Conservation (phyloP, 495 filamentous ascomycete genomes). For the Tetracladium setigerum region DNA sequence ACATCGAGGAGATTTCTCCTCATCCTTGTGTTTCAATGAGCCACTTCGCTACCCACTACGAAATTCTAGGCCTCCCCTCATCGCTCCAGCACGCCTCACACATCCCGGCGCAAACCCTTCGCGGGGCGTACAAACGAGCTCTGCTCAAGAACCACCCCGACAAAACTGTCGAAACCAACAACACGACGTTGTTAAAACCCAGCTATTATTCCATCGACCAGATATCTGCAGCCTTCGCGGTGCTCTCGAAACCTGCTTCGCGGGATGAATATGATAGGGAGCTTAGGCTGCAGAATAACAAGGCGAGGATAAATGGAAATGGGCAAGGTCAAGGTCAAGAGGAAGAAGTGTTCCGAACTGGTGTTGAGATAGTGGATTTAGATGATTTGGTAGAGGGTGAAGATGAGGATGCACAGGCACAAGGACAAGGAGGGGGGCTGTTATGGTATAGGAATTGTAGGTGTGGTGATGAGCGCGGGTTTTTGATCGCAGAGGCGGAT, state of each 20-base stretch:
- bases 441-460: conserved; percentile 67
- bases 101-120: conserved; percentile 37
- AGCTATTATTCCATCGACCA: conserved; percentile 58
- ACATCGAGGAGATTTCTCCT: too few relatives aligned
- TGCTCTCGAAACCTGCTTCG: conserved; percentile 49
- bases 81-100: conserved; percentile 13
- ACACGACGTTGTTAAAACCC: conserved; percentile 5
- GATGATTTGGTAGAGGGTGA: conserved; percentile 69
- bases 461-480: conserved; percentile 73
- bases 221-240: conserved; percentile 68
- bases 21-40: conserved; percentile 4
- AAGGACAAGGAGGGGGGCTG: too few relatives aligned
- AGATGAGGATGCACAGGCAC: conserved; percentile 38
- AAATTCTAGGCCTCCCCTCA: conserved; percentile 42
- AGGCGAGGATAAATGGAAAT: background rate
- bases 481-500: conserved; percentile 59
- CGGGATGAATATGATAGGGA: conserved; percentile 60
- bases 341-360: conserved; percentile 47
- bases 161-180: too few relatives aligned
- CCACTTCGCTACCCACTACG: conserved; percentile 36
- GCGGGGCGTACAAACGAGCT: conserved; percentile 70
- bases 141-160: conserved; percentile 78
- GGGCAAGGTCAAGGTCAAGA: conserved; percentile 3
- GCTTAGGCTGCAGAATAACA: conserved; percentile 28
- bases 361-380: conserved; percentile 74